These are phyloP conservation scores for Escallonia rubra DNA, from an alignment of 129 eudicot species.

Conservation along the genomic window DNA sequence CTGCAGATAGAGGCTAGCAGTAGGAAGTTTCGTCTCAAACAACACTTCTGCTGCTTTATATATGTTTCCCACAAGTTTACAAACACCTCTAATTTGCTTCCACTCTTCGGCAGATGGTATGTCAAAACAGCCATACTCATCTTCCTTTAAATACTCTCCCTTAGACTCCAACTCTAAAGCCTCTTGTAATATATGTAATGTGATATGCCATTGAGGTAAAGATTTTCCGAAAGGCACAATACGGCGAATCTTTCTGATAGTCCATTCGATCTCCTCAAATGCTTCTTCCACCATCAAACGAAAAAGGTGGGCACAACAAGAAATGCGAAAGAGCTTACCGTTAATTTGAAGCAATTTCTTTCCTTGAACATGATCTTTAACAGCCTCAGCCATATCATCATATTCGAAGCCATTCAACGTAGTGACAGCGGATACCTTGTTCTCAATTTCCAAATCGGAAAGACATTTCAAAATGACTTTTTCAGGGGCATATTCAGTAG, in stretches of 20 bases:
- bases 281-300: constrained; percentile 11
- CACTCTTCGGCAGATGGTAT: constrained; percentile 22
- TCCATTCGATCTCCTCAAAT: constrained; percentile 1
- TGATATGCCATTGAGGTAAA: constrained; percentile 12
- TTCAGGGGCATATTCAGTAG: neutral
- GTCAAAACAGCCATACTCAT: neutral
- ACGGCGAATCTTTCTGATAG: constrained; percentile 7
- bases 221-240: constrained; percentile 4
- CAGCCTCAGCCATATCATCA: neutral
- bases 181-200: neutral
- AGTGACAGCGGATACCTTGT: constrained; percentile 6
- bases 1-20: constrained; percentile 16
- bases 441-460: constrained; percentile 16
- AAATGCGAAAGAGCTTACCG: constrained; percentile 11
- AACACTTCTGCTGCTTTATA: constrained; percentile 10
- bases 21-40: constrained; percentile 3
- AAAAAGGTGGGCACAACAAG: constrained; percentile 8
- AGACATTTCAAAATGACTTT: constrained; percentile 5
- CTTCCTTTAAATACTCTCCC: constrained; percentile 9
- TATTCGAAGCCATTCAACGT: neutral
- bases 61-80: constrained; percentile 16
- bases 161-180: constrained; percentile 18
- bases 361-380: constrained; percentile 8
- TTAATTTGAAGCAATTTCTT: constrained; percentile 6
- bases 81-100: constrained; percentile 18